Evolutionary conservation across 202 grass and related monocot species (phyloP), one percentile per base, ranked within the genome.

Genomic region (Digitaria exilis): DNA sequence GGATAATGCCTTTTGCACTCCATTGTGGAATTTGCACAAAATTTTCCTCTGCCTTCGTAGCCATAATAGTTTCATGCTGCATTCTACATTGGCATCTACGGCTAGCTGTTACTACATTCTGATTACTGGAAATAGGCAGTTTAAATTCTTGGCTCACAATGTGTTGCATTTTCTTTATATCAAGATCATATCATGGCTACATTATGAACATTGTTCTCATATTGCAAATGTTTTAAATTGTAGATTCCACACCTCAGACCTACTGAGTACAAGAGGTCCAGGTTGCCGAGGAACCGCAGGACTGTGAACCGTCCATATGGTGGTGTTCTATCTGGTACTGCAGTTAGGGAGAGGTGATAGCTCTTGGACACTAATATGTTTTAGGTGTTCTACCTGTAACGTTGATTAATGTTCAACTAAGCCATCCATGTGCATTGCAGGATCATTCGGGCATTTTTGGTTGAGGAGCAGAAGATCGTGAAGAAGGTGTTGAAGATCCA

Each of bases 401-500:
- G 14, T 21, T 11, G 12, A 16, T 25, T 11, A 18, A 61, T 54
- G 41, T 1, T 78, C 69, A 67, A 26, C 76, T 77, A 84, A 87
- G 21, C 18, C 5, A 3, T 45, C 16, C 1, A 6, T 0, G 0
- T 0, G 0, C 16, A 4, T 25, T 11, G 24, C 85, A 96, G 93
- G 75, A 96, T 96, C 76, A 96, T 96, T 50, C 75, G 93, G 30
- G 93, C 93, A 0, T 96, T 96, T 78, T 82, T 96, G 71, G 93
- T 96, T 0, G 90, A 96, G 86, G 93, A 96, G 77, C 90, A 96
- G 77, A 96, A 96, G 93, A 96, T 96, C 19, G 93, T 96, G 57
- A 96, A 96, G 86, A 96, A 93, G 88, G 90, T 96, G 57, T 69
- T 96, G 59, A 96, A 96, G 86, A 86, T 96, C 78, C 90, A 96